Percentiles rank a stretch among this genome's conserved stretches.
Evolutionary conservation across 2,329 filamentous ascomycete species (phyloP).

Genomic region (Epichloe aotearoae): DNA sequence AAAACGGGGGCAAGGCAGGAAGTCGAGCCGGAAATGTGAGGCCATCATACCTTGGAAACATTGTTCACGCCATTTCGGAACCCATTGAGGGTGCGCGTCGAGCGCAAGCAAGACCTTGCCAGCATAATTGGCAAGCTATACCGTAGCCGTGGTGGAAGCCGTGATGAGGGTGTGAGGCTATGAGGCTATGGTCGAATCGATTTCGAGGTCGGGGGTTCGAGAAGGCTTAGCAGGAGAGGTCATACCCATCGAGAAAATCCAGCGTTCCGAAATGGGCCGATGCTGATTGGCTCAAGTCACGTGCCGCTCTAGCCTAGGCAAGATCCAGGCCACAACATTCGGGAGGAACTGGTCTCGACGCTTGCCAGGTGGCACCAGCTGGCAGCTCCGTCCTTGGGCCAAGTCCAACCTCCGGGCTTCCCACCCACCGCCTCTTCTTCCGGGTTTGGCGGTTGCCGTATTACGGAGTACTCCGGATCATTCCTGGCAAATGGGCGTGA

Average conservation of each 20-base stretch:
- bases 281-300: conserved; percentile 28
- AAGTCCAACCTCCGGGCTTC: neutral
- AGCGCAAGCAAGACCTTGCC: conserved; percentile 82
- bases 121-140: conserved; percentile 59
- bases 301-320: conserved; percentile 15
- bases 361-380: neutral
- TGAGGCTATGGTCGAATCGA: conserved; percentile 20
- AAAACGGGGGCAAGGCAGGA: neutral
- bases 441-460: neutral
- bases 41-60: conserved; percentile 55
- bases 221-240: conserved; percentile 25
- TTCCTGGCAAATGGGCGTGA: neutral
- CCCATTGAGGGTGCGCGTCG: conserved; percentile 72
- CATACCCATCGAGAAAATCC: conserved; percentile 25
- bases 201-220: conserved; percentile 24
- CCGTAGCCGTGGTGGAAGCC: conserved; percentile 23
- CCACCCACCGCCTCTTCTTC: neutral
- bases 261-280: conserved; percentile 30
- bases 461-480: no score
- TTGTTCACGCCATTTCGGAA: conserved; percentile 60
- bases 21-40: conserved; percentile 15
- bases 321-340: neutral
- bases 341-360: neutral
- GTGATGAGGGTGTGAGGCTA: conserved; percentile 22
- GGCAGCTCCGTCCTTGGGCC: neutral